Evolutionary conservation across 306 rosid species (phyloP), one percentile per base, ranked within the genome.

Genomic region (Datisca glomerata): DNA sequence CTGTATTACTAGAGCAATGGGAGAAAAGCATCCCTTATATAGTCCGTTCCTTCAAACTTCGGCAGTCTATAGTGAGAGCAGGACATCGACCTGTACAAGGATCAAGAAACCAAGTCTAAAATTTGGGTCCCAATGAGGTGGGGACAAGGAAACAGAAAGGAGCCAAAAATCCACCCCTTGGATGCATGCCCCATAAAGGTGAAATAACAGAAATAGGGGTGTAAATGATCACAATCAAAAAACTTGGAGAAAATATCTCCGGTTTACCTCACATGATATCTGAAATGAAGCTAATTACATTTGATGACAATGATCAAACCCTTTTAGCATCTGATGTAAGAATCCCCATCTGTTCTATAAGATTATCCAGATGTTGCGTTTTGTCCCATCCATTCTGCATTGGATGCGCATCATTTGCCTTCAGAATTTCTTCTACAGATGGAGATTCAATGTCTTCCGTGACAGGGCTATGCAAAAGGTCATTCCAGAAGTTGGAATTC

Each of bases 311-410:
- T 22, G 39, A 29, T 78, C 73, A 74, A 43, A 61, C 65, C 65
- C 68, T 59, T 37, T 67, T 43, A n/a, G 56, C 24, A 16, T 84
- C 83, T 29, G 98, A 84, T 35, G 76, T 40, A 43, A 89, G 96
- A 72, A 47, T 83, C 39, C 72, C 95, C 98, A 89, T 89, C 68
- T 84, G 82, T 63, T 78, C 84, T 0, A 93, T 73, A 56, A 89
- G 84, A 40, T 68, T 68, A 63, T 81, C 86, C 92, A 89, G 28
- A 39, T 57, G 63, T 65, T 64, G 79, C 56, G 62, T 18, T 49
- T 69, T 84, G 45, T 49, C 72, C 81, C 89, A 79, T 56, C 80
- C 81, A 50, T 89, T 69, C 61, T 70, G 81, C 22, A 47, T 61
- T 6, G 63, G 72, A 60, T 67, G 78, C 63, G 31, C 57, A 41